Base-by-base conservation (phyloP, 169 alveolate species). In the Plasmodium ovale region DNA sequence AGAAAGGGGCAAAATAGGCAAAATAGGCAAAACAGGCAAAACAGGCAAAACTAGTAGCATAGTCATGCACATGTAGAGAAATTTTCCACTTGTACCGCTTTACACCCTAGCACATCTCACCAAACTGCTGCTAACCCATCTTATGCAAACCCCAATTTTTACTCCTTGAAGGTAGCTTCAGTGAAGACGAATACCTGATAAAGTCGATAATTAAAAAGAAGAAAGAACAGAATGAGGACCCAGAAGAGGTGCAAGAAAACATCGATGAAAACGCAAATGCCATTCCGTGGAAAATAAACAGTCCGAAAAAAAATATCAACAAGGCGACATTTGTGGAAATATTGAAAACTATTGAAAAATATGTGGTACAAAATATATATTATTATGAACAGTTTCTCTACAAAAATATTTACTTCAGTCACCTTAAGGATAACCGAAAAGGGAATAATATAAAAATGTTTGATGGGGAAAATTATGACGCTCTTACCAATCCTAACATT, bases 381-480 rank as follows among this genome's bases (percentile, higher is more conserved):
- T 51, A 37, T 49, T 79, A 79, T 56, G 84, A 79, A 44, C 89
- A 79, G 65, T 31, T 79, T 69, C 31, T 79, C 23, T 79, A 79
- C 58, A 79, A 79, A 70, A 79, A 79, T 27, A 79, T 79, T 29
- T 21, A 42, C 37, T 33, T 79, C 42, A 79, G 33, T 65, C 65
- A 79, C 29, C 31, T 79, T 35, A 53, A 49, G 33, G 60, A 33
- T 21, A 35, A 33, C 21, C 51, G 54, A 16, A 65, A n/a, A 47
- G 37, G 65, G 44, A 65, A 79, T 64, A 67, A 62, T 3, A 47
- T 79, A 27, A 79, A 65, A 49, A 79, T 79, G 82, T 79, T 79
- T 42, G 89, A 79, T 35, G 89, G 89, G 9, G 89, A 79, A 69
- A 79, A 64, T 58, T 79, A 79, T 44, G 89, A 79, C 44, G 84